A percentile compares a stretch with the other conserved stretches of the same genome.
Conservation (phyloP, 495 filamentous ascomycete genomes). For the Glutinoglossum americanum region DNA sequence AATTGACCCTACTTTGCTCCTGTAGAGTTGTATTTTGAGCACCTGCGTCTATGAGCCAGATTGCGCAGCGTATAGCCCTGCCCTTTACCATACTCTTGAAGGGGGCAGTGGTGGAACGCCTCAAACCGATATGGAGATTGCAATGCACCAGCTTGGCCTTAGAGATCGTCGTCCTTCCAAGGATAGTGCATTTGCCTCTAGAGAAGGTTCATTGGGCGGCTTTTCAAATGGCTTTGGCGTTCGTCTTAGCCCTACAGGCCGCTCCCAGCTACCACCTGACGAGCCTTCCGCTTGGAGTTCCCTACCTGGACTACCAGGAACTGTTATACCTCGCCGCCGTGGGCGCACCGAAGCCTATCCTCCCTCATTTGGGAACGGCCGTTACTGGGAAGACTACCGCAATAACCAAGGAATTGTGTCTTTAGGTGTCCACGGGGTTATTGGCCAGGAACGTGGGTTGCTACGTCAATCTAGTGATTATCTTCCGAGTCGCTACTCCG, state of each 20-base stretch:
- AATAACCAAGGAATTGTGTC: neutral
- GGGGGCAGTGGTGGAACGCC: neutral
- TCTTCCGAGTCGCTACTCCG: neutral
- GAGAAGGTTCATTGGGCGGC: neutral
- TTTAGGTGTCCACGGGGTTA: slow-evolving; percentile 11
- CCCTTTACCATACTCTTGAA: neutral
- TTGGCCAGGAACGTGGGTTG: slow-evolving; percentile 14
- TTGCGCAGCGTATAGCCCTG: neutral
- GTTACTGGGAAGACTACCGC: neutral
- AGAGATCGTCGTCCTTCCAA: neutral
- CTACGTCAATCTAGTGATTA: slow-evolving; percentile 3
- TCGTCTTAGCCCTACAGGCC: slow-evolving; percentile 2
- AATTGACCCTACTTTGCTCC: neutral
- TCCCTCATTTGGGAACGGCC: neutral
- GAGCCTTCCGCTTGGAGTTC: neutral
- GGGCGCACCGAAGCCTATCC: neutral
- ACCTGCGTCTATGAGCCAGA: neutral
- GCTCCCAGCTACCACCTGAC: neutral
- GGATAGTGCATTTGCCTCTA: neutral
- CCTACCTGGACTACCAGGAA: slow-evolving; percentile 4
- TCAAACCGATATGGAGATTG: neutral
- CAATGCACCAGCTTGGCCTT: neutral
- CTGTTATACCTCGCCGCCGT: neutral
- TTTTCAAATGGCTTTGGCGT: neutral
- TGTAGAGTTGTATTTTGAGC: slow-evolving; percentile 10